Conservation (phyloP, 441 rosid genomes). For the Aquilaria agallochum region DNA sequence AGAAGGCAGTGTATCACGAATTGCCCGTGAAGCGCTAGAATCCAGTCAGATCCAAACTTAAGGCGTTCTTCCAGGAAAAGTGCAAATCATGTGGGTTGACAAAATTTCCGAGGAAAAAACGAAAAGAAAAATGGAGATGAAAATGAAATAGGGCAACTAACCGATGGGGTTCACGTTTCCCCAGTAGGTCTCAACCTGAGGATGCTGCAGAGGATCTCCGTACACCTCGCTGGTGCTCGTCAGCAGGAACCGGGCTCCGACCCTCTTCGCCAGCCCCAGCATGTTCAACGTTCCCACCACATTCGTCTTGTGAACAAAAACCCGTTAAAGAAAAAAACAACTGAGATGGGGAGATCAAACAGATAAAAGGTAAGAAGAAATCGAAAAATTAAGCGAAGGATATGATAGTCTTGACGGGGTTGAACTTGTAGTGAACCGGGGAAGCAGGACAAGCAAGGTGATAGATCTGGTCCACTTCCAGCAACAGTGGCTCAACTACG, state of each 20-base stretch:
- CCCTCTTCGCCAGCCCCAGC: slow-evolving; percentile 87
- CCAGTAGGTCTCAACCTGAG: slow-evolving; percentile 98
- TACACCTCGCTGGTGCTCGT: slow-evolving; percentile 96
- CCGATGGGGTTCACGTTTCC: slow-evolving; percentile 99
- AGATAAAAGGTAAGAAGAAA: not conserved
- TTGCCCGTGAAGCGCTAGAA: slow-evolving; percentile 1
- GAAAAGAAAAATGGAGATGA: not conserved
- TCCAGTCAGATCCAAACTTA: slow-evolving; percentile 16
- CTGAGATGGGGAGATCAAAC: not conserved
- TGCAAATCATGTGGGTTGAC: not conserved
- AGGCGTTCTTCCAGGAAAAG: not conserved
- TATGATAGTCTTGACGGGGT: slow-evolving; percentile 87
- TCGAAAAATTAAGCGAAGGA: slow-evolving; percentile 24
- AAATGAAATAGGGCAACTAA: slow-evolving; percentile 6
- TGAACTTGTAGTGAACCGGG: slow-evolving; percentile 92
- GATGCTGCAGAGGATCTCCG: slow-evolving; percentile 95
- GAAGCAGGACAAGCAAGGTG: slow-evolving; percentile 96
- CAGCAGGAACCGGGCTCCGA: slow-evolving; percentile 81
- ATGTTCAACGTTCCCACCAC: slow-evolving; percentile 92
- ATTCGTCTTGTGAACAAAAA: slow-evolving; percentile 59
- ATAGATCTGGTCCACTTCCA: slow-evolving; percentile 97
- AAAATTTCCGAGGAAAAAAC: not conserved
- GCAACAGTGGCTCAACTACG: slow-evolving; percentile 80
- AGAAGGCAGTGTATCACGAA: slow-evolving; percentile 9
- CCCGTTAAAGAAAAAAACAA: slow-evolving; percentile 20